Conservation (phyloP, 2,329 filamentous ascomycete genomes). For the Drechslerella coelobrocha region DNA sequence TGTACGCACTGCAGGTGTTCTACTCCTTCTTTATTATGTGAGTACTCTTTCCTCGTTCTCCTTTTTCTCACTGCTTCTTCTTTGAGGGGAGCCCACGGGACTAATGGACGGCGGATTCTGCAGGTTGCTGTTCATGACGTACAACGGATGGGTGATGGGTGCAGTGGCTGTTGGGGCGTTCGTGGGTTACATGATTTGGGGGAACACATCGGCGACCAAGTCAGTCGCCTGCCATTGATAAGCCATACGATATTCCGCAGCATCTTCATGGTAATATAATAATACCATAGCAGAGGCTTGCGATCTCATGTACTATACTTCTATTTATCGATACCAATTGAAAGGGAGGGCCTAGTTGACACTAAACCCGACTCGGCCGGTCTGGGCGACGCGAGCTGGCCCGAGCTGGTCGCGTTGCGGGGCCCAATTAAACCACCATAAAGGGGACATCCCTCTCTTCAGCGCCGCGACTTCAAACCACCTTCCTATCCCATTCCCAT, state of each 20-base stretch:
- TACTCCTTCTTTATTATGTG: constrained; percentile 99
- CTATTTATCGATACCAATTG: too few relatives aligned
- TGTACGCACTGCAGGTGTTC: constrained; percentile 94
- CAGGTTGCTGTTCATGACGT: constrained; percentile 99
- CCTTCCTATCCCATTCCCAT: not conserved
- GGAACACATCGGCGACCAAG: constrained; percentile 74
- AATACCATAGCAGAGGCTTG: too few relatives aligned
- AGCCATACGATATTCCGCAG: not conserved
- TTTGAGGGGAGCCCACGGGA: not conserved
- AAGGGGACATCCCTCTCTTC: constrained; percentile 8
- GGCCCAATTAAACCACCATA: constrained; percentile 22
- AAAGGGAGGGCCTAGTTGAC: too few relatives aligned
- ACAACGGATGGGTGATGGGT: constrained; percentile 97
- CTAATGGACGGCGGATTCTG: not conserved
- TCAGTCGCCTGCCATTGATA: constrained; percentile 84
- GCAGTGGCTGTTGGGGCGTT: constrained; percentile 88
- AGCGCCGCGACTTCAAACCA: not conserved
- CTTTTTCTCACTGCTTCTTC: not conserved
- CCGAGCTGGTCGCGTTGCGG: constrained; percentile 15
- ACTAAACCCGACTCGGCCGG: constrained; percentile 44
- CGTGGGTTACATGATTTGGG: constrained; percentile 80
- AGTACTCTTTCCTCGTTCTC: constrained; percentile 60
- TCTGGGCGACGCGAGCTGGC: constrained; percentile 37
- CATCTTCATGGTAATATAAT: not conserved
- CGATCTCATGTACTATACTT: too few relatives aligned